phyloP scores from a whole-genome alignment of 192 early-diverging fungal species.

The Mortierella hygrophila region DNA sequence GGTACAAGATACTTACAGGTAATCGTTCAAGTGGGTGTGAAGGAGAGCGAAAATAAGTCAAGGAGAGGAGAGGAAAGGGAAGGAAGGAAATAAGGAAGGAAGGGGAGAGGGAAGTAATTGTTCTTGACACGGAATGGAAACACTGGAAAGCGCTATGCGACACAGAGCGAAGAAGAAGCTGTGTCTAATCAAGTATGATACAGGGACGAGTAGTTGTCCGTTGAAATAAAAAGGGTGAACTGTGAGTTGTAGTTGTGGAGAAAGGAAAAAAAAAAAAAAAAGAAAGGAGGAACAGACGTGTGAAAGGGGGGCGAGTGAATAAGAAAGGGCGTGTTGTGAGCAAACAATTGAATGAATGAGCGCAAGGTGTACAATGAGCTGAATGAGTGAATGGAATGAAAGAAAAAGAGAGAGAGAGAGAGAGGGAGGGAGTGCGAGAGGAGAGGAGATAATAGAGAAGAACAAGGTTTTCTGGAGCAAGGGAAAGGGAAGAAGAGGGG shows the following conservation, averaged over 20 bases:
- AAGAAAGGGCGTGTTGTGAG: not conserved
- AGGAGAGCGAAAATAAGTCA: not conserved
- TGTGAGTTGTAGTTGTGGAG: not conserved
- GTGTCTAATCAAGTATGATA: not conserved
- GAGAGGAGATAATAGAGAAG: not conserved
- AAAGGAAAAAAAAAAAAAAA: too few relatives aligned
- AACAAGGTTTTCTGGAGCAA: not conserved
- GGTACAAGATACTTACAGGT: not conserved
- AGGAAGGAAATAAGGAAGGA: not conserved
- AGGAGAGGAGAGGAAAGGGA: not conserved
- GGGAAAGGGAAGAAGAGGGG: not conserved
- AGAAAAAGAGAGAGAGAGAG: not conserved
- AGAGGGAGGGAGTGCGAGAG: not conserved
- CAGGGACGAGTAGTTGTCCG: not conserved
- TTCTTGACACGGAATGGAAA: not conserved
- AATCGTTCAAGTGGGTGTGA: not conserved
- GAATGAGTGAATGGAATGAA: not conserved
- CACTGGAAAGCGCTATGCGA: not conserved
- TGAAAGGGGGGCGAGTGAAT: not conserved
- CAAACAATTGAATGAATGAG: not conserved
- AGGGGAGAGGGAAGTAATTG: not conserved
- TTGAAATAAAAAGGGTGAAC: slow-evolving; percentile 8
- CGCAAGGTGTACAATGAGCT: not conserved
- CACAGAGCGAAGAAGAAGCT: not conserved
- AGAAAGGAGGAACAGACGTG: too few relatives aligned